Conservation (phyloP, 73 alveolate species). For the Symbiodinium pilosum region DNA sequence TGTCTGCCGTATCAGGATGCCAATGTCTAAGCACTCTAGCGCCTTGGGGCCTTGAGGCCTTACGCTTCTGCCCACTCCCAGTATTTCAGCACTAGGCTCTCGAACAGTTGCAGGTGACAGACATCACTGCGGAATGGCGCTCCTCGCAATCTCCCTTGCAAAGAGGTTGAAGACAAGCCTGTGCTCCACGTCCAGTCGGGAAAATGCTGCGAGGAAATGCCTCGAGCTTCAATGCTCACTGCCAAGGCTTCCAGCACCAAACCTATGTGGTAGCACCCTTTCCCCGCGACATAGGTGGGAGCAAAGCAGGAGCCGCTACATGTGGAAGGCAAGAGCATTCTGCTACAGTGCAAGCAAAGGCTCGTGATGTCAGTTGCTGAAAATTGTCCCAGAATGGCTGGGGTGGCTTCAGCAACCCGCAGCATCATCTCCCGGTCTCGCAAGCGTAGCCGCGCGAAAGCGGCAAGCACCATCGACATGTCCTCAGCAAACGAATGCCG, state of each 20-base stretch:
- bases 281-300: neutral
- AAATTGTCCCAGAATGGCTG: slow-evolving; percentile 55
- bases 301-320: neutral
- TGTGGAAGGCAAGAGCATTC: neutral
- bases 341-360: neutral
- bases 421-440: slow-evolving; percentile 86
- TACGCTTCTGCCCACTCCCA: too few relatives aligned
- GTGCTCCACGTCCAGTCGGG: slow-evolving; percentile 94
- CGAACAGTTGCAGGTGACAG: too few relatives aligned
- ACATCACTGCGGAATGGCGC: neutral
- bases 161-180: slow-evolving; percentile 65
- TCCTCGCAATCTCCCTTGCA: slow-evolving; percentile 90
- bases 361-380: slow-evolving; percentile 43
- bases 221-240: neutral
- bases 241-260: neutral
- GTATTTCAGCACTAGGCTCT: too few relatives aligned
- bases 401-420: slow-evolving; percentile 64
- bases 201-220: slow-evolving; percentile 95
- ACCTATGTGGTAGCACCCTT: neutral
- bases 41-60: too few relatives aligned
- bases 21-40: too few relatives aligned
- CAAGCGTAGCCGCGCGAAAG: slow-evolving; percentile 80
- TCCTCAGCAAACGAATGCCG: neutral
- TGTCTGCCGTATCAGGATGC: too few relatives aligned
- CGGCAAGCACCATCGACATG: slow-evolving; percentile 57